These are phyloP conservation scores for Colletotrichum liriopes DNA, from an alignment of 2,329 filamentous ascomycete genomes.

Conservation along the genomic window DNA sequence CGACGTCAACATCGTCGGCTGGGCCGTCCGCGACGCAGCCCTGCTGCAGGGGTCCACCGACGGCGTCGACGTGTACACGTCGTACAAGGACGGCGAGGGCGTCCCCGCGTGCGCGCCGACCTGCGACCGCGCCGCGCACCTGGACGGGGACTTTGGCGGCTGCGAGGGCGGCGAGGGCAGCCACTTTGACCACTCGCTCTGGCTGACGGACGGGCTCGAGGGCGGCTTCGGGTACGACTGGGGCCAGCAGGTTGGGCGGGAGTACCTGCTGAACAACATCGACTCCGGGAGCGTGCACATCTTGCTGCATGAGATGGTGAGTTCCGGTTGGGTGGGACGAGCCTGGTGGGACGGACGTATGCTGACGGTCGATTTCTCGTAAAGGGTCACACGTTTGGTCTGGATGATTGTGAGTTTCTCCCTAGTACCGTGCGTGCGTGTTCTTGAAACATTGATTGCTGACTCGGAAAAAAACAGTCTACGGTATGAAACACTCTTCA, in stretches of 20 bases:
- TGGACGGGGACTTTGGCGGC: constrained; percentile 56
- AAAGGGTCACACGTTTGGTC: constrained; percentile 57
- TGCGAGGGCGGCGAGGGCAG: constrained; percentile 55
- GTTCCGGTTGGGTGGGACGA: neutral
- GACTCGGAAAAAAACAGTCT: neutral
- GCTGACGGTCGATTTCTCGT: neutral
- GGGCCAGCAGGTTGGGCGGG: constrained; percentile 60
- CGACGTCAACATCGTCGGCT: constrained; percentile 59
- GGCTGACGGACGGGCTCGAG: constrained; percentile 61
- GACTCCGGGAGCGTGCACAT: constrained; percentile 59
- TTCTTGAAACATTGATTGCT: neutral
- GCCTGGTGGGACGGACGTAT: neutral
- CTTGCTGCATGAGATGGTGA: constrained; percentile 59
- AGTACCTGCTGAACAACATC: constrained; percentile 59
- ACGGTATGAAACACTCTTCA: neutral
- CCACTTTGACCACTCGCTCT: constrained; percentile 63
- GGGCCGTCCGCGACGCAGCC: constrained; percentile 56
- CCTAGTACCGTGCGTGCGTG: neutral
- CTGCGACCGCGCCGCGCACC: constrained; percentile 62
- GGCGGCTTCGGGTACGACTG: constrained; percentile 63
- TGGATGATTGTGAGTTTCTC: constrained; percentile 52
- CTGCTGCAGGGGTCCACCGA: constrained; percentile 55
- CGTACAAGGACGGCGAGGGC: constrained; percentile 55
- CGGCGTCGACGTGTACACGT: constrained; percentile 57
- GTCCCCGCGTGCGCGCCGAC: constrained; percentile 57